Conservation (phyloP, 345 rosid species). For the Boechera divaricarpa region DNA sequence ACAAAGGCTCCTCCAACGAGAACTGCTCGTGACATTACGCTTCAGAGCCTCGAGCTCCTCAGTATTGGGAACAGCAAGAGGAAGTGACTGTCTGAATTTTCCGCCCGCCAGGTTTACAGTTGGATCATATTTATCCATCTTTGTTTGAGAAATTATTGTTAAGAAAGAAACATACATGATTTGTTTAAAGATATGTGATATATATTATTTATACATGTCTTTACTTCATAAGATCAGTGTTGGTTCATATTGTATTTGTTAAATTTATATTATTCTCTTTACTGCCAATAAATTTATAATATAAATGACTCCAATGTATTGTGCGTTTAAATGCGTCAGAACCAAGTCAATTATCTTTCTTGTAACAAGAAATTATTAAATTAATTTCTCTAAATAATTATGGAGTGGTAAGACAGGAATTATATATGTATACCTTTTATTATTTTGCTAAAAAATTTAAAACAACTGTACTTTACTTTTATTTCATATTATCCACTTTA, state of each 20-base stretch:
- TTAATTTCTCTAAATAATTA: background rate
- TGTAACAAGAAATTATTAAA: no score
- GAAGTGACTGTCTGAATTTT: slow-evolving; percentile 26
- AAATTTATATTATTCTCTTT: background rate
- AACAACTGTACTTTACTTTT: no score
- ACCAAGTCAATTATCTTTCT: background rate
- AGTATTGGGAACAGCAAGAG: slow-evolving; percentile 57
- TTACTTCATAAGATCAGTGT: background rate
- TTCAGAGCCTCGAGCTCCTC: slow-evolving; percentile 79
- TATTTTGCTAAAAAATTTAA: no score
- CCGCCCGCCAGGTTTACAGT: background rate
- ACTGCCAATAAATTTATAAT: no score
- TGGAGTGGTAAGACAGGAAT: no score
- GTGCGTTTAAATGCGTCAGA: background rate
- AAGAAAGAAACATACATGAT: slow-evolving; percentile 25
- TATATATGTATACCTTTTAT: no score
- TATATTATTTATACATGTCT: background rate
- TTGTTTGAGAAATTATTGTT: slow-evolving; percentile 11
- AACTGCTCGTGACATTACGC: slow-evolving; percentile 66
- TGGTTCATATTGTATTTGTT: slow-evolving; percentile 2
- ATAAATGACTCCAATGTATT: no score
- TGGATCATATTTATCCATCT: slow-evolving; percentile 6
- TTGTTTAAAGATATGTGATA: slow-evolving; percentile 27
- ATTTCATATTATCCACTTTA: background rate
- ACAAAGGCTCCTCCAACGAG: slow-evolving; percentile 55